Base-by-base conservation (phyloP, 768 basidiomycete genomes). In the Suillus subalutaceus region DNA sequence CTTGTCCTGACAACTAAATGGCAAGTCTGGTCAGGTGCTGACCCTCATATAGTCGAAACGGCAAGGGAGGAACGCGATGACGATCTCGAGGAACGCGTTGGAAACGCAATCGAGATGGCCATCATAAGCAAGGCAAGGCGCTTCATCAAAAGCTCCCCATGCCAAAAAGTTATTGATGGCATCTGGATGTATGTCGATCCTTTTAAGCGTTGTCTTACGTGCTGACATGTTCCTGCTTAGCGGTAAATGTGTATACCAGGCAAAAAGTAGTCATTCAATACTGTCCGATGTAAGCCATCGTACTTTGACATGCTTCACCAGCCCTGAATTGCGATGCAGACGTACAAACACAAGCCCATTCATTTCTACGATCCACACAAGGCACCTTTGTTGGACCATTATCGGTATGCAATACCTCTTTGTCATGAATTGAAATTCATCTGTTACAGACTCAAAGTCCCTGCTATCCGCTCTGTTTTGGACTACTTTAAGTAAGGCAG, bases 301-400 rank as follows among this genome's bases (percentile, higher is more conserved):
- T 41, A 23, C 38, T 13, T 13, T 50, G 30, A 48, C 23, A 32
- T 20, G 66, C 57, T 38, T 55, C 46, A 23, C 57, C 20, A 35
- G 56, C 43, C 20, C 12, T 58, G 35, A 63, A 67, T 30, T 38
- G 23, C 9, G 64, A n/a, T 53, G 23, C 68, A 96, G 95, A 96
- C 93, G 35, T 98, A 98, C 78, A 97, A 97, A 81, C 86, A 90
- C 58, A 93, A 87, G 32, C 94, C 96, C 13, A 86, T 97, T 41
- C 93, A 96, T 75, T 91, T 97, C 71, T 97, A 98, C 75, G 94
- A 98, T 74, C 96, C 96, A 3, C 91, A 95, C 73, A 93, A 89
- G 74, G 96, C 96, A 0, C 94, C 96, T 20, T 77, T 97, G n/a
- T 85, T 98, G 8, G 95, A 98, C 73, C 96, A 98, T 77, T 98